Evolutionary conservation across 2,329 filamentous ascomycete species (phyloP).

Genomic region (Botrytis squamosa): DNA sequence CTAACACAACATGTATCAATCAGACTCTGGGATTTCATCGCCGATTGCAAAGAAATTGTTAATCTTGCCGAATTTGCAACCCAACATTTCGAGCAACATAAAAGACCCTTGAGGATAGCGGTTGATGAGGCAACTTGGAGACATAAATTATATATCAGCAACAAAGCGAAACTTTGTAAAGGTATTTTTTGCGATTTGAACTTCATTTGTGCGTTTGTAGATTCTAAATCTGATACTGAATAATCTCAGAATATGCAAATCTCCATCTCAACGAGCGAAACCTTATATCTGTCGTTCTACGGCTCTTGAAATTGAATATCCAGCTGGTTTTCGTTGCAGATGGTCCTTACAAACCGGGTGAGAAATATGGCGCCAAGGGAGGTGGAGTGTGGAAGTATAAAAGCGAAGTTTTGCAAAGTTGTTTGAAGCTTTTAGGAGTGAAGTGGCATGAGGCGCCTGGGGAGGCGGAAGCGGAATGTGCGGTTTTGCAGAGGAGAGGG

Average conservation of each 20-base stretch:
- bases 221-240: background rate
- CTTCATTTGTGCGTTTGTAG: background rate
- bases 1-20: background rate
- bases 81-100: slow-evolving; percentile 65
- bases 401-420: slow-evolving; percentile 43
- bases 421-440: slow-evolving; percentile 81
- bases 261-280: slow-evolving; percentile 19
- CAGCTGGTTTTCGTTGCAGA: slow-evolving; percentile 86
- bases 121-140: slow-evolving; percentile 95
- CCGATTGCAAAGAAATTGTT: slow-evolving; percentile 15
- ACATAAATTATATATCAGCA: slow-evolving; percentile 46
- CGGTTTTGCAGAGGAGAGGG: slow-evolving; percentile 72
- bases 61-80: slow-evolving; percentile 54
- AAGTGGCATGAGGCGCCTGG: slow-evolving; percentile 81
- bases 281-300: slow-evolving; percentile 80
- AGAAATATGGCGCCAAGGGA: slow-evolving; percentile 3
- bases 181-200: background rate
- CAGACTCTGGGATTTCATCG: slow-evolving; percentile 22
- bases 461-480: slow-evolving; percentile 93
- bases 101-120: slow-evolving; percentile 74
- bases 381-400: slow-evolving; percentile 9
- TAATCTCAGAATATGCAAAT: background rate
- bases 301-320: slow-evolving; percentile 69
- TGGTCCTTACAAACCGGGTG: slow-evolving; percentile 74
- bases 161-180: background rate